Percentiles rank a stretch among this genome's conserved stretches.
phyloP scores from a whole-genome alignment of 2,329 filamentous ascomycete genomes.

The Monilinia fructicola region DNA sequence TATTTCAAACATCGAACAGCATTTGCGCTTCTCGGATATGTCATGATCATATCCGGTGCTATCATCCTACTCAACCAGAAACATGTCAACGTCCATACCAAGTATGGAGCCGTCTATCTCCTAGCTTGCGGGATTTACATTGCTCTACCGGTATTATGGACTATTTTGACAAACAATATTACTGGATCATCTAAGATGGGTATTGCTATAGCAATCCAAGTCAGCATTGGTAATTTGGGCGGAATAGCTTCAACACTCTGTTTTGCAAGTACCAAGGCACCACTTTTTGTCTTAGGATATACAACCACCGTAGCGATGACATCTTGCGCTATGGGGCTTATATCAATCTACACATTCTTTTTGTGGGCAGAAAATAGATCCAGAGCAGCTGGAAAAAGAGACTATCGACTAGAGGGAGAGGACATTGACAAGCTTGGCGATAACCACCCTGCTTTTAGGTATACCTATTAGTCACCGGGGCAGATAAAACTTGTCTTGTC shows the following conservation, averaged over 20 bases:
- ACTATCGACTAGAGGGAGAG: neutral
- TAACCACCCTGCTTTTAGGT: neutral
- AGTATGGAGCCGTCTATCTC: conserved; percentile 1
- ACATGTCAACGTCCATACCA: neutral
- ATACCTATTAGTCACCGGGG: neutral
- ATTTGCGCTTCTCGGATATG: too few species aligned
- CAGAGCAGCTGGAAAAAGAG: neutral
- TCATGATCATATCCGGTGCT: too few species aligned
- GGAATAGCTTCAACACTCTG: conserved; percentile 1
- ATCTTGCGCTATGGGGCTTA: neutral
- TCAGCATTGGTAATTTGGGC: neutral
- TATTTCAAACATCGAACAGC: too few species aligned
- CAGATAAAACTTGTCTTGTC: neutral
- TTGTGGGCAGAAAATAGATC: conserved; percentile 1
- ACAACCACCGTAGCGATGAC: neutral
- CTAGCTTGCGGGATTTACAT: neutral
- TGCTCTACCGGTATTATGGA: neutral
- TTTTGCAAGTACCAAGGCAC: neutral
- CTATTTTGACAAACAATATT: conserved; percentile 1
- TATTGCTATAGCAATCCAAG: neutral
- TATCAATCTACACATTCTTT: neutral
- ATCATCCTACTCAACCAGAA: neutral
- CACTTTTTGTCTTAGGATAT: neutral
- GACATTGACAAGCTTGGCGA: neutral
- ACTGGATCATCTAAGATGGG: neutral